These are phyloP conservation scores for Neurospora sp. DNA, from an alignment of 495 filamentous ascomycete genomes.

Conservation along the genomic window DNA sequence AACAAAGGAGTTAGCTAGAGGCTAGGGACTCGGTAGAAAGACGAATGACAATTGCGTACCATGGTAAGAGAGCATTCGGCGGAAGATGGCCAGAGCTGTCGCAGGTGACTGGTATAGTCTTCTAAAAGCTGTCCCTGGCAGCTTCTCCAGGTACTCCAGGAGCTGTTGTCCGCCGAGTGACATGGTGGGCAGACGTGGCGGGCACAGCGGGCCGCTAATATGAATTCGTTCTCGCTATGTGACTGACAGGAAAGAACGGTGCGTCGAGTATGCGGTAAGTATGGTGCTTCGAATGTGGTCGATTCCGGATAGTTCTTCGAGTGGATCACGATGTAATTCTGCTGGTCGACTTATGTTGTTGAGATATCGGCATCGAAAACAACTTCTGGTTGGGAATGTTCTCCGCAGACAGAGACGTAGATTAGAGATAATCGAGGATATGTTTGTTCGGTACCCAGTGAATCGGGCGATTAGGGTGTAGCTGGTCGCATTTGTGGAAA, in stretches of 20 bases:
- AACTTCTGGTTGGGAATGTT: not conserved
- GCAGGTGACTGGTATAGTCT: slow-evolving; percentile 93
- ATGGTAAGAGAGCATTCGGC: slow-evolving; percentile 89
- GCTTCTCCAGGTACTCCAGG: slow-evolving; percentile 82
- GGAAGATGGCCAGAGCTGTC: slow-evolving; percentile 88
- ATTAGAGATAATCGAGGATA: not conserved
- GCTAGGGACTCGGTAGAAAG: not conserved
- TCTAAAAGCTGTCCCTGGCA: slow-evolving; percentile 77
- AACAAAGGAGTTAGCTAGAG: slow-evolving; percentile 5
- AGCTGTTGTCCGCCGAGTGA: slow-evolving; percentile 30
- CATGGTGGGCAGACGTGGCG: slow-evolving; percentile 11
- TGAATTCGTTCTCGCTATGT: not conserved
- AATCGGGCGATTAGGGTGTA: not conserved
- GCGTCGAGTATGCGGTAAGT: not conserved
- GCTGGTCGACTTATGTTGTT: not conserved
- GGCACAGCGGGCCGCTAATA: not conserved
- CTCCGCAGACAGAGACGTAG: not conserved
- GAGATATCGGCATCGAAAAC: not conserved
- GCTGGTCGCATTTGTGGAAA: not conserved
- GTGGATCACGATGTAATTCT: not conserved
- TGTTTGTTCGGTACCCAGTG: not conserved
- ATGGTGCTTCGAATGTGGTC: not conserved
- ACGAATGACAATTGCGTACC: slow-evolving; percentile 39
- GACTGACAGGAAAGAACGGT: not conserved
- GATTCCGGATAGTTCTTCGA: not conserved